Conservation (phyloP, 306 rosid genomes). For the Biancaea sappan region DNA sequence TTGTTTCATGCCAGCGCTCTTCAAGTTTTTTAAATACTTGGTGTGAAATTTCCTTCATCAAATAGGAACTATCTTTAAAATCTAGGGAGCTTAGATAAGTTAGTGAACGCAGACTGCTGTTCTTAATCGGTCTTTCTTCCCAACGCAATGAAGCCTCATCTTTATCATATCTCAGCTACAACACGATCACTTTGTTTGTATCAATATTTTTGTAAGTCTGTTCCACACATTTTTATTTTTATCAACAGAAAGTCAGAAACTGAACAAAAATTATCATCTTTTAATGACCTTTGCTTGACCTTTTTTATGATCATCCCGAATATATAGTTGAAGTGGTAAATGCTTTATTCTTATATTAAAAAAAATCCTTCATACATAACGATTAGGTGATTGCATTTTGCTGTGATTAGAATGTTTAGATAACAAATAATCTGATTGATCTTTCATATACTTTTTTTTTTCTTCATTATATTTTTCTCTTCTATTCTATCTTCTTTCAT, state of each 20-base stretch:
- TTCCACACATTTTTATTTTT: neutral
- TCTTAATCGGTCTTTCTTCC: neutral
- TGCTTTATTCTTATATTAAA: conserved; percentile 5
- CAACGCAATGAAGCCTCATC: neutral
- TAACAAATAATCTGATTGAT: neutral
- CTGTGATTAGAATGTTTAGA: neutral
- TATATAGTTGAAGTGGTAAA: neutral
- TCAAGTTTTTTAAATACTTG: neutral
- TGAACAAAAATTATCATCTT: neutral
- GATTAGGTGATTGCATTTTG: neutral
- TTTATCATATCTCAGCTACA: conserved; percentile 3
- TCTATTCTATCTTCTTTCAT: conserved; percentile 10
- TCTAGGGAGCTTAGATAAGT: neutral
- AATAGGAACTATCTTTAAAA: neutral
- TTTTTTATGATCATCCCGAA: neutral
- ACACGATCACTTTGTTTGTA: neutral
- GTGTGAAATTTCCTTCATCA: neutral
- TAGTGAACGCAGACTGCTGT: neutral
- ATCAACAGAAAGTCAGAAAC: neutral
- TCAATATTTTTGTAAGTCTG: neutral
- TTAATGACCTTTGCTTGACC: conserved; percentile 5
- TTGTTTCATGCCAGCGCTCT: neutral
- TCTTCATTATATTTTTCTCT: neutral
- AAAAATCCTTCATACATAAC: neutral
- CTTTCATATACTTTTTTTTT: neutral